Percentiles rank a stretch among this genome's conserved stretches.
Conservation (phyloP, 208 protist genomes). For the Leishmania major region DNA sequence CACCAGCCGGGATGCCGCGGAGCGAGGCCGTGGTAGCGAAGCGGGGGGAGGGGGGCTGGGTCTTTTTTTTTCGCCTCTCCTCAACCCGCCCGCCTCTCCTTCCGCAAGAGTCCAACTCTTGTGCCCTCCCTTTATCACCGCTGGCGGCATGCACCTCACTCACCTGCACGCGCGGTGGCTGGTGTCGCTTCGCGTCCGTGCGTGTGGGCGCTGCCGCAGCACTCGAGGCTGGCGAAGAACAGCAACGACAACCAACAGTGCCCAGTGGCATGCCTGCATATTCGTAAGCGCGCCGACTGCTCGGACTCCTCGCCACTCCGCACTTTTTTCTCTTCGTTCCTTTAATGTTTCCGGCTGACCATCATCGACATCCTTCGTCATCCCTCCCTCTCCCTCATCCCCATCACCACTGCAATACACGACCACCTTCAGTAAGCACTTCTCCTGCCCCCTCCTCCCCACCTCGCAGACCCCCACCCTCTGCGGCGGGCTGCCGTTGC, state of each 20-base stretch:
- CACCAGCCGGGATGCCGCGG: background rate
- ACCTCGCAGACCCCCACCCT: background rate
- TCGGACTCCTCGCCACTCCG: background rate
- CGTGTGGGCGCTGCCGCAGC: background rate
- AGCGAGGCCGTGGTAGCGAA: background rate
- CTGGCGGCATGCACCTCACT: background rate
- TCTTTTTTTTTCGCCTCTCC: background rate
- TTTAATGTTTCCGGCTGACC: background rate
- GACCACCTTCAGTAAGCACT: background rate
- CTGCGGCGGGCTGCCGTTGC: background rate
- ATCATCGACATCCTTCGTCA: background rate
- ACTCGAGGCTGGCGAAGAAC: background rate
- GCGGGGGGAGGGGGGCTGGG: background rate
- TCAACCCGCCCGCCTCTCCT: background rate
- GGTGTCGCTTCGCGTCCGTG: background rate
- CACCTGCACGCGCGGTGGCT: background rate
- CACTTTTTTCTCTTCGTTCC: background rate
- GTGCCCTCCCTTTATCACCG: background rate
- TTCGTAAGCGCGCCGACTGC: background rate
- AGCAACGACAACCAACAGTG: background rate
- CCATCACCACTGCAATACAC: background rate
- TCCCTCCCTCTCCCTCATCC: background rate
- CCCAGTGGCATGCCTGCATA: background rate
- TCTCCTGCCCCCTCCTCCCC: background rate
- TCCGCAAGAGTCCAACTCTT: background rate